Percentiles rank a stretch among this genome's conserved stretches.
Evolutionary conservation across 768 basidiomycete genomes (phyloP).

Genomic region (Pleurotus tuoliensis): DNA sequence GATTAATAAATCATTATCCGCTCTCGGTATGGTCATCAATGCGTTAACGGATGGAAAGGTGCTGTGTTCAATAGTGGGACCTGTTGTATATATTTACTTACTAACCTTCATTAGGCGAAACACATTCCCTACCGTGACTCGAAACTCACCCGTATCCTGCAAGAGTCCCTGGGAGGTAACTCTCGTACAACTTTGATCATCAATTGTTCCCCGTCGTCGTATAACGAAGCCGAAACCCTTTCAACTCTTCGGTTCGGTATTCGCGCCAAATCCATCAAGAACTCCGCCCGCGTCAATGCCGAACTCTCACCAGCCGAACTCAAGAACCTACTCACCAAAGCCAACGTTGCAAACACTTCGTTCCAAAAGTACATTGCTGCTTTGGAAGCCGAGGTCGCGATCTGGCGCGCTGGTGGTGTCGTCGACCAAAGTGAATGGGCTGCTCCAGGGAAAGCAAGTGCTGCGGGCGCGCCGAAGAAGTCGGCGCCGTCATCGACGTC

Average conservation of each 20-base stretch:
- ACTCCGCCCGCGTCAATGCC: conserved; percentile 96
- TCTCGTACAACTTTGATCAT: conserved; percentile 97
- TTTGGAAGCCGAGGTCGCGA: conserved; percentile 85
- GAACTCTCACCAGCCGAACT: conserved; percentile 96
- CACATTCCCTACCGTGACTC: conserved; percentile 99
- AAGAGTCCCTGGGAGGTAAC: conserved; percentile 97
- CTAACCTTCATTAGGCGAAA: conserved; percentile 57
- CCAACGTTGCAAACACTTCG: conserved; percentile 78
- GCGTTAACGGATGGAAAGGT: conserved; percentile 96
- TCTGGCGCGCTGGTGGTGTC: conserved; percentile 84
- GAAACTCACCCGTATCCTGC: conserved; percentile 96
- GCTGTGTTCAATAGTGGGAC: conserved; percentile 15
- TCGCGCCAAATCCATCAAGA: conserved; percentile 99
- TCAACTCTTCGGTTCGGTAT: conserved; percentile 99
- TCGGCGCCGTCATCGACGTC: conserved; percentile 65
- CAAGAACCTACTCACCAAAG: conserved; percentile 87
- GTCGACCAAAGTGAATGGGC: conserved; percentile 88
- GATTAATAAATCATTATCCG: conserved; percentile 98
- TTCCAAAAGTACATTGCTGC: conserved; percentile 85
- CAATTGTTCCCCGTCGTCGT: conserved; percentile 97
- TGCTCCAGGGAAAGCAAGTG: conserved; percentile 54
- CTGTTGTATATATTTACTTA: conserved; percentile 7
- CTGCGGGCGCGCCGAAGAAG: conserved; percentile 51
- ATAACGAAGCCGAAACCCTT: conserved; percentile 95
- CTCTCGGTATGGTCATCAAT: conserved; percentile 99